Evolutionary conservation across 108 stramenopile genomes (phyloP), one percentile per base, ranked within the genome.

Genomic region (Nitzschia palea): DNA sequence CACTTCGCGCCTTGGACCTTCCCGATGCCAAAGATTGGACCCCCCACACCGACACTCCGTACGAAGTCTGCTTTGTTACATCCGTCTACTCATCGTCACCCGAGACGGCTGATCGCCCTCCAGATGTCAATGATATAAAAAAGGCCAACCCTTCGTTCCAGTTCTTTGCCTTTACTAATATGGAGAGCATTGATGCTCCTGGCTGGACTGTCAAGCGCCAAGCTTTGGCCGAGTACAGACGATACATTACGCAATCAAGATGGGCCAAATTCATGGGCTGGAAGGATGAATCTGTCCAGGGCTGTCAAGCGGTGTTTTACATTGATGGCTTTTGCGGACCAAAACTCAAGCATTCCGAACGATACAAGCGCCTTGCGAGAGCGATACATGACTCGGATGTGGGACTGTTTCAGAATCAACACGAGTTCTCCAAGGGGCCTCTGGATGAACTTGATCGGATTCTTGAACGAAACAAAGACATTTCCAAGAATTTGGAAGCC

Each of bases 51-150:
- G 42, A 57, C 4, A 68, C 55, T 2, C 67, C 51, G 17, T 57
- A 57, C 27, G 55, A 68, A 47, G 55, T 74, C 29, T 74, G 73
- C 44, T 74, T 74, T 51, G 58, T 74, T 14, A 67, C 73, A n/a
- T 60, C 65, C 26, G 63, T 65, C 12, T 74, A 56, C 33, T 40
- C 54, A 2, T 2, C 65, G 1, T 60, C 58, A 17, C 22, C 17
- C 26, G 45, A 61, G 3, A 6, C 3, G 18, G 30, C 58, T 10
- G 73, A 74, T 60, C 56, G 40, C 8, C 65, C 63, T 22, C 63
- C 56, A 20, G 50, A 56, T 31, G 63, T 67, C 1, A 5, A 37
- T n/a, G 34, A 52, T 12, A 65, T 54, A 8, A 55, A 40, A 14
- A 35, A 67, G 18, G 32, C 22, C 23, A 56, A 64, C 14, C 73